phyloP scores from a whole-genome alignment of 2,329 filamentous ascomycete species.

The Epichloe sibirici region DNA sequence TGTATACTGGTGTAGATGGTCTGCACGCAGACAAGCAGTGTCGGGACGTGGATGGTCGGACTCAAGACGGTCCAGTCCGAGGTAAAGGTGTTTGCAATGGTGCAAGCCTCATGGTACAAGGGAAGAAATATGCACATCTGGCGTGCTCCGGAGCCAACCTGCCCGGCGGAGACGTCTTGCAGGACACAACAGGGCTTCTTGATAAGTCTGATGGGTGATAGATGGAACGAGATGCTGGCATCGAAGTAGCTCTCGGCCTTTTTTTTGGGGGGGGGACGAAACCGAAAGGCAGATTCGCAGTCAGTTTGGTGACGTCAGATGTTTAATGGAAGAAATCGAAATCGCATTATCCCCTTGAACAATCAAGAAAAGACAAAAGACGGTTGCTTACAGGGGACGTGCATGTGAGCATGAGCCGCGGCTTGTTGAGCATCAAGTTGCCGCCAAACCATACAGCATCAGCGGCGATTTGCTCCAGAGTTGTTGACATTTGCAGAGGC shows the following conservation, averaged over 20 bases:
- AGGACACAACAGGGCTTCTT: slow-evolving; percentile 2
- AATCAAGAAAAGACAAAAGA: not conserved
- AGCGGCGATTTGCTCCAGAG: not conserved
- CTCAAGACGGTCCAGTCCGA: slow-evolving; percentile 2
- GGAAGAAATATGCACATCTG: slow-evolving; percentile 3
- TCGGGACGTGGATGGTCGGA: not conserved
- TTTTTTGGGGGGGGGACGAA: not conserved
- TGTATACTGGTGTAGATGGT: slow-evolving; percentile 3
- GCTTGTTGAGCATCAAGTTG: not conserved
- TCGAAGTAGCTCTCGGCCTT: not conserved
- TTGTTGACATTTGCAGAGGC: not conserved
- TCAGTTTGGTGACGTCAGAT: not conserved
- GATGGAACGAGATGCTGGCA: not conserved
- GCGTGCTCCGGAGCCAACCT: not conserved
- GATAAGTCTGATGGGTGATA: slow-evolving; percentile 5
- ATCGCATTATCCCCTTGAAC: not conserved
- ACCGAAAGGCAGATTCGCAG: not conserved
- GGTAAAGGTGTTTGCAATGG: not conserved
- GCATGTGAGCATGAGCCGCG: not conserved
- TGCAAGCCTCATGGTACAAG: slow-evolving; percentile 3
- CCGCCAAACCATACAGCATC: slow-evolving; percentile 1
- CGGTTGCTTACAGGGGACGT: not conserved
- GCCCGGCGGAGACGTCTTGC: not conserved
- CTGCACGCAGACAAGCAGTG: not conserved
- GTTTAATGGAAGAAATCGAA: not conserved